A percentile compares a stretch with the other conserved stretches of the same genome.
Evolutionary conservation across 2,329 filamentous ascomycete species (phyloP).

Genomic region (Lasiodiplodia sp.): DNA sequence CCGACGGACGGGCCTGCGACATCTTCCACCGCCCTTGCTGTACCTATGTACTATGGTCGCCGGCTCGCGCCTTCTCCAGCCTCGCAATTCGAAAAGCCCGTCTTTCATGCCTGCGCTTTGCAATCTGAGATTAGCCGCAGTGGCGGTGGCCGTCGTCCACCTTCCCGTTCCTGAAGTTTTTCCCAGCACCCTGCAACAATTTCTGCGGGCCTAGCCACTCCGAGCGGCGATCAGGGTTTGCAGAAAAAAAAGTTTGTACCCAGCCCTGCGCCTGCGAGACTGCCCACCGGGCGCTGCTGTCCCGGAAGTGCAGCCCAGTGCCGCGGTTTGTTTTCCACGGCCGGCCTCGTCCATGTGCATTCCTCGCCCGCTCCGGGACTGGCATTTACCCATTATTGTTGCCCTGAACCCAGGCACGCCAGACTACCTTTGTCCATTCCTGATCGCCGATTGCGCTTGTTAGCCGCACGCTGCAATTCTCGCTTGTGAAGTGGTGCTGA

Average conservation of each 20-base stretch:
- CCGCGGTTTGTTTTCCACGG: slow-evolving; percentile 12
- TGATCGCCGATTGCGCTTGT: slow-evolving; percentile 8
- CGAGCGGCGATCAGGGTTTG: slow-evolving; percentile 10
- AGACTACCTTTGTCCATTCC: background rate
- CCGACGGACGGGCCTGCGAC: slow-evolving; percentile 7
- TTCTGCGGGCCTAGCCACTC: slow-evolving; percentile 15
- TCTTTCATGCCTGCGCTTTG: background rate
- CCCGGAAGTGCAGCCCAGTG: slow-evolving; percentile 19
- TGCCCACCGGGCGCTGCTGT: slow-evolving; percentile 10
- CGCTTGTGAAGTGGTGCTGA: background rate
- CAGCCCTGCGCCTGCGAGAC: slow-evolving; percentile 1
- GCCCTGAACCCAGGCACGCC: background rate
- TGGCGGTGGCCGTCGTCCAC: background rate
- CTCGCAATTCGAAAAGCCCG: background rate
- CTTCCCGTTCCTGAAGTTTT: slow-evolving; percentile 21
- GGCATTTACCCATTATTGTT: slow-evolving; percentile 8
- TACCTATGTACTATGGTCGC: background rate
- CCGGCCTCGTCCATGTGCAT: slow-evolving; percentile 13
- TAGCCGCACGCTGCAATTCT: background rate
- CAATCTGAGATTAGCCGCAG: slow-evolving; percentile 4
- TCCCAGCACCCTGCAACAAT: slow-evolving; percentile 11
- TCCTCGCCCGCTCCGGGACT: background rate
- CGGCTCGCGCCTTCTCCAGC: background rate
- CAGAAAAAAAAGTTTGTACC: slow-evolving; percentile 13
- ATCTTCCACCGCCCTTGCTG: background rate